Evolutionary conservation across 495 filamentous ascomycete genomes (phyloP).

Genomic region (Penicillium turbatum): DNA sequence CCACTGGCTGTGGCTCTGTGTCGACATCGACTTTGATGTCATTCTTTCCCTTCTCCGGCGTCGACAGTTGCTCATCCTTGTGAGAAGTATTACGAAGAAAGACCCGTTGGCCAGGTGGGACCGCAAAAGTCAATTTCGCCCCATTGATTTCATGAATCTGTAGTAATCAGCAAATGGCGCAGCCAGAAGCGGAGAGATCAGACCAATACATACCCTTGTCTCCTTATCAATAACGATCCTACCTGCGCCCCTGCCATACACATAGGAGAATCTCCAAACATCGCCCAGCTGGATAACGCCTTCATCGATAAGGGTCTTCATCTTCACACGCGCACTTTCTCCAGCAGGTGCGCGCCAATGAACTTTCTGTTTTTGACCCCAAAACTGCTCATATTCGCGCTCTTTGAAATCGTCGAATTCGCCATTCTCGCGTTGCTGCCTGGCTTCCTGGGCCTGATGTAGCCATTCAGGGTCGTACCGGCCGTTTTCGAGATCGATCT

Average conservation of each 20-base stretch:
- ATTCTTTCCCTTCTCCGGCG: slow-evolving; percentile 2
- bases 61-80: neutral
- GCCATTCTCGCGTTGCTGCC: slow-evolving; percentile 58
- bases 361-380: slow-evolving; percentile 60
- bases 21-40: neutral
- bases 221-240: slow-evolving; percentile 48
- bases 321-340: slow-evolving; percentile 46
- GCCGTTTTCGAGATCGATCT: slow-evolving; percentile 58
- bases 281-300: slow-evolving; percentile 49
- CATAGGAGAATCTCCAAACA: slow-evolving; percentile 43
- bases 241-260: slow-evolving; percentile 25
- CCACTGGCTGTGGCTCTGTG: neutral
- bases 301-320: slow-evolving; percentile 42
- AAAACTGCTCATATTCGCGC: slow-evolving; percentile 61
- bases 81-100: slow-evolving; percentile 25
- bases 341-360: slow-evolving; percentile 37
- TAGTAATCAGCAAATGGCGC: slow-evolving; percentile 6
- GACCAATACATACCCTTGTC: slow-evolving; percentile 31
- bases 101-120: slow-evolving; percentile 44
- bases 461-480: slow-evolving; percentile 65
- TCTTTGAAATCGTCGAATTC: slow-evolving; percentile 67
- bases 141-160: slow-evolving; percentile 39
- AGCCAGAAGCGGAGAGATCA: neutral
- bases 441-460: slow-evolving; percentile 56
- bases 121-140: slow-evolving; percentile 34